Base-by-base conservation (phyloP, 176 grass and related monocot genomes). In the Bothriochloa decipiens region DNA sequence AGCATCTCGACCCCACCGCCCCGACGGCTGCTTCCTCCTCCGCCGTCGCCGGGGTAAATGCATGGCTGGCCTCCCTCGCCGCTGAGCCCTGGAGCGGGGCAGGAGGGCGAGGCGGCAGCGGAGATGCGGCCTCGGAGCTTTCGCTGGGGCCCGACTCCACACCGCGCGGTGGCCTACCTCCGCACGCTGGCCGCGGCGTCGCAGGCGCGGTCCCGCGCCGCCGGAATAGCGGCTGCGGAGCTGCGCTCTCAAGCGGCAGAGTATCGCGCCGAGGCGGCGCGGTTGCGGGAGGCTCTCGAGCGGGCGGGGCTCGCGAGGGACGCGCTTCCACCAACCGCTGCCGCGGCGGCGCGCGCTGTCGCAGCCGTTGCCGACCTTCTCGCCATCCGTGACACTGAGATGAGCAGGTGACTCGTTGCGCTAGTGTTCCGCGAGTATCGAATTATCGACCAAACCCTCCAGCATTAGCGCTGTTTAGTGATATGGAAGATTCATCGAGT, bases 371-470 rank as follows among this genome's bases (percentile, higher is more conserved):
- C 89, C 26, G 92, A 99, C 83, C 90, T 96, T 16, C 81, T 99
- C 70, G 88, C 92, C 28, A 98, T 94, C 77, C 88, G 93, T 36
- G 96, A 98, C 84, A 96, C 96, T 20, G 93, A 98, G 61, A 95
- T 90, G 91, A 93, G 96, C 87, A 99, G 96, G 96, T 95, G 60
- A 79, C 35, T 47, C 3, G 5, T 50, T 47, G 32, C 20, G 11
- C 67, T 85, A 79, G 81, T 73, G 74, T 89, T 88, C 17, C 18
- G 33, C 29, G 26, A 8, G 39, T 35, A 13, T 43, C 2, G 11
- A 43, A 22, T 66, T 66, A 35, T 26, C 27, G 22, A 25, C 6
- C 47, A 50, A 17, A 50, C 15, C 4, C 15, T 50, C 4, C 15
- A 1, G 15, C 47, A 50, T 50, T 16, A 50, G 3, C 12, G 4